Evolutionary conservation across 495 filamentous ascomycete genomes (phyloP), one percentile per base, ranked within the genome.

Genomic region (Glarea lozoyensis): DNA sequence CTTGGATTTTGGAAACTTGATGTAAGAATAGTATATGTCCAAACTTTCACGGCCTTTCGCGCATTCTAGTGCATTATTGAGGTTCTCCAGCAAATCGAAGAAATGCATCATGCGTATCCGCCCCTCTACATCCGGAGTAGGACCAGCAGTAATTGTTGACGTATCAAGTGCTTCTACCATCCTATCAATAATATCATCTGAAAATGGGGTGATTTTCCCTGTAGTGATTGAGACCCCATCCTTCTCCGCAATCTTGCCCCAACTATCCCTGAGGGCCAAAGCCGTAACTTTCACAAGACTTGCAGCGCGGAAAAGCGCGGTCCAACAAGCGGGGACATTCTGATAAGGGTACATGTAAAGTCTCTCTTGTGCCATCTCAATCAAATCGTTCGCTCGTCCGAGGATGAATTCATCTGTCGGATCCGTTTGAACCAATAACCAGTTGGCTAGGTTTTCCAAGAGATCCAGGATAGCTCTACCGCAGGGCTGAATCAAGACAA

Each of bases 101-200:
- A n/a, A n/a, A n/a, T n/a, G n/a, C n/a, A n/a, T n/a, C n/a, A n/a
- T n/a, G n/a, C n/a, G n/a, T n/a, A n/a, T n/a, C n/a, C n/a, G n/a
- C n/a, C n/a, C n/a, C n/a, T n/a, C n/a, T n/a, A n/a, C n/a, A n/a
- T n/a, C n/a, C n/a, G n/a, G n/a, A 2, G 79, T 76, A 0, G 78
- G 84, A 0, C 89, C 92, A 17, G 86, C 73, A 58, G 94, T 79
- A 36, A 94, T 90, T 36, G 92, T 54, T 0, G 86, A 83, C 57
- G 79, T 80, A 49, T 98, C 92, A 17, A 94, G 69, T n/a, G 80
- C 66, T 10, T 66, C 60, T 7, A 67, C 50, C 17, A 46, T 46
- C 22, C 42, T 42, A 43, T 51, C 54, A 22, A 53, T 25, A 4
- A 38, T 18, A 11, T n/a, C 19, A 10, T 21, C 39, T 22, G 11